Evolutionary conservation across 257 asterid species (phyloP), one percentile per base, ranked within the genome.

Genomic region (Solanum corneliomulleri): DNA sequence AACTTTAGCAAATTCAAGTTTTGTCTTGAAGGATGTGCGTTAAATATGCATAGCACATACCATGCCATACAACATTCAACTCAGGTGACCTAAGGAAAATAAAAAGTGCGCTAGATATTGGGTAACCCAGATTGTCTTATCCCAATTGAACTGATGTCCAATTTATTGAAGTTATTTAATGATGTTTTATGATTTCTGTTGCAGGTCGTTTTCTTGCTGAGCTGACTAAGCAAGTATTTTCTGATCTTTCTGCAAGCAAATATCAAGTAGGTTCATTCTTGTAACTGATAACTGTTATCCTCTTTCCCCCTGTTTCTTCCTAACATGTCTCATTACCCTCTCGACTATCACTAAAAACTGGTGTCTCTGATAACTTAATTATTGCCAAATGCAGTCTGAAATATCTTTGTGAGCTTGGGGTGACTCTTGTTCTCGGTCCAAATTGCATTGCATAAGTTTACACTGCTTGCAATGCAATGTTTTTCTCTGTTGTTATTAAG

Each of bases 201-300:
- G 88, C 96, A 97, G 99, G 99, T 45, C 98, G 99, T 85, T 97
- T 96, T 90, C 94, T 97, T 82, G 99, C 92, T 80, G 99, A 97
- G 93, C 91, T 95, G 89, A 97, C 99, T 70, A 97, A 93, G 92
- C 98, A 97, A 93, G 99, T 97, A 35, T 95, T 97, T 89, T 82
- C 93, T 21, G 99, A 97, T 88, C 94, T 97, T 90, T 87, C 87
- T 7, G 93, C 98, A 60, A 97, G 98, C 94, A 97, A 96, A 96
- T 96, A 94, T 91, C 99, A 96, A 91, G 99, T 96, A 90, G 66
- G 94, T 91, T 27, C 87, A 87, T 84, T 39, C 86, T 41, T 10
- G 39, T 81, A 49, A 27, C 45, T 49, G 33, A 31, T 81, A 29
- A 29, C 85, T 49, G 42, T 31, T 49, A 49, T 27, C 39, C 62